Evolutionary conservation across 2,329 filamentous ascomycete species (phyloP).

Genomic region (Ophiostoma sp.): DNA sequence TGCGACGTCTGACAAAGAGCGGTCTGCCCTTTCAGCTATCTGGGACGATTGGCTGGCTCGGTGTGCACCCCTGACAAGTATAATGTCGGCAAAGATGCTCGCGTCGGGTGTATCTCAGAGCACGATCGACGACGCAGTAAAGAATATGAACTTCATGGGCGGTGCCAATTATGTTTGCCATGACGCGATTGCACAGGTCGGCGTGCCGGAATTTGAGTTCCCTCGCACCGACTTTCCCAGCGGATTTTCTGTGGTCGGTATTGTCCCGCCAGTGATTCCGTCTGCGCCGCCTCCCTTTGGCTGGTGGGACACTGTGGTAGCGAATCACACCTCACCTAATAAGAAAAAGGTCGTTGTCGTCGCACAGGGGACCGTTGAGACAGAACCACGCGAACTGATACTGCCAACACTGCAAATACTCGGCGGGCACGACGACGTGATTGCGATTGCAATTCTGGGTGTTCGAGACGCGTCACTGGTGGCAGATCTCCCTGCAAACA

Average conservation of each 20-base stretch:
- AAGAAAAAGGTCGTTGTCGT: constrained; percentile 37
- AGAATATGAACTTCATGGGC: constrained; percentile 30
- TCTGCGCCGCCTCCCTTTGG: constrained; percentile 17
- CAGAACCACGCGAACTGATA: constrained; percentile 37
- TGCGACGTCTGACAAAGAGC: constrained; percentile 29
- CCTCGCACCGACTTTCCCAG: constrained; percentile 37
- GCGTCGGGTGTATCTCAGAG: constrained; percentile 31
- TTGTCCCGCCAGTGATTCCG: constrained; percentile 30
- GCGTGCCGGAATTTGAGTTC: constrained; percentile 38
- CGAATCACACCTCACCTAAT: constrained; percentile 26
- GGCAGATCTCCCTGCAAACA: constrained; percentile 31
- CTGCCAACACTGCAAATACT: constrained; percentile 37
- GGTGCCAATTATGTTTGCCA: constrained; percentile 38
- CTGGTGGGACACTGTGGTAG: constrained; percentile 36
- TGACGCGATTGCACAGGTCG: constrained; percentile 36
- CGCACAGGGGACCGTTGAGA: constrained; percentile 40
- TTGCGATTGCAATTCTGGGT: constrained; percentile 38
- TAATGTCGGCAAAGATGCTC: constrained; percentile 31
- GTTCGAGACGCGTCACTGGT: constrained; percentile 30
- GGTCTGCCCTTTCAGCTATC: constrained; percentile 28
- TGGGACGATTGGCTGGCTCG: constrained; percentile 34
- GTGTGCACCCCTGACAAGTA: constrained; percentile 29
- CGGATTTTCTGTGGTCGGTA: constrained; percentile 36
- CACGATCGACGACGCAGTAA: neutral
- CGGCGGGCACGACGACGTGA: constrained; percentile 29